These are phyloP conservation scores for Xylaria curta DNA, from an alignment of 495 filamentous ascomycete species.

Conservation along the genomic window DNA sequence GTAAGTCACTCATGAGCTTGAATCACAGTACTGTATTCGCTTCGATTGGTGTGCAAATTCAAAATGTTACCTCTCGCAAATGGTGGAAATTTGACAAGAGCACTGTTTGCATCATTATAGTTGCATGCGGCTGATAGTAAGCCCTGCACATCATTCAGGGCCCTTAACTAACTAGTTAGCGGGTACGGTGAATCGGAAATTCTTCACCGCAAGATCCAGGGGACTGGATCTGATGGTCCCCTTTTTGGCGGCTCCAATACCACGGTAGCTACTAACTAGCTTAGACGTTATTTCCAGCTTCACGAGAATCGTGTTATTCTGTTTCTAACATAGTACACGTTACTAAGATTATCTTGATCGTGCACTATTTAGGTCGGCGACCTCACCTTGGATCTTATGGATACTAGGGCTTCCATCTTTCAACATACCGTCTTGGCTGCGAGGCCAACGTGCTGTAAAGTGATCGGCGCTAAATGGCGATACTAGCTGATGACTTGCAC, in stretches of 20 bases:
- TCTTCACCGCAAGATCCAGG: slow-evolving; percentile 2
- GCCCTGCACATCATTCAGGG: slow-evolving; percentile 6
- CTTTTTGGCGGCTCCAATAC: slow-evolving; percentile 11
- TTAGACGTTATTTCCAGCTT: neutral
- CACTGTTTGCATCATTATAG: slow-evolving; percentile 1
- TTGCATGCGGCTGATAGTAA: slow-evolving; percentile 11
- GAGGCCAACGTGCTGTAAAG: neutral
- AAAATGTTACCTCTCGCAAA: neutral
- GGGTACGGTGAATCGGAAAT: neutral
- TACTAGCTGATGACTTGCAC: neutral
- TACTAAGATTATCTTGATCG: neutral
- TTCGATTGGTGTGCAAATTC: neutral
- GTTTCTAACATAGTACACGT: neutral
- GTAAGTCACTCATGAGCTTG: neutral
- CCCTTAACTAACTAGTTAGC: too few species aligned
- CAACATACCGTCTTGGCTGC: neutral
- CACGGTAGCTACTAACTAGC: neutral
- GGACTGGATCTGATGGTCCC: neutral
- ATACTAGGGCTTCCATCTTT: neutral
- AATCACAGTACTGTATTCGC: neutral
- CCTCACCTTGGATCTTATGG: neutral
- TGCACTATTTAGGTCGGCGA: neutral
- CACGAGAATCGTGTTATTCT: neutral
- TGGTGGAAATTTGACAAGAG: neutral
- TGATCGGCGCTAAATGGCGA: neutral